Evolutionary conservation across 2,329 filamentous ascomycete species (phyloP).

Genomic region (Neoarthrinium moseri): DNA sequence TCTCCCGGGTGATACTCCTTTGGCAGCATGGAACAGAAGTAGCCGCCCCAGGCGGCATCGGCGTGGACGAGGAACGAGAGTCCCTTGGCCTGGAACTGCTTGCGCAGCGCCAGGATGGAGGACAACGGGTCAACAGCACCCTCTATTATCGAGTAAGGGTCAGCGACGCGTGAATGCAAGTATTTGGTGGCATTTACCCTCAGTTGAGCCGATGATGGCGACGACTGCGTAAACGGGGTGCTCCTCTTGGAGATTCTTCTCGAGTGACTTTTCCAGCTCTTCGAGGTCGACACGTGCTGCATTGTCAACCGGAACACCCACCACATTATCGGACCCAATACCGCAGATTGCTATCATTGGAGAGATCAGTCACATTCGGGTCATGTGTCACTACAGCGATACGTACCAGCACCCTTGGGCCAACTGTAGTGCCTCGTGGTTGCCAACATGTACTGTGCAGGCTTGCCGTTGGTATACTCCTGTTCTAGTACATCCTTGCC

Average conservation of each 20-base stretch:
- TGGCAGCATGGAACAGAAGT: slow-evolving; percentile 44
- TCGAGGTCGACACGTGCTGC: slow-evolving; percentile 35
- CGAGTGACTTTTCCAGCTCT: slow-evolving; percentile 29
- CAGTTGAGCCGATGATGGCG: slow-evolving; percentile 45
- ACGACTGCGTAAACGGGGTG: slow-evolving; percentile 41
- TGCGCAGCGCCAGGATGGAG: slow-evolving; percentile 35
- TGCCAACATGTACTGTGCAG: slow-evolving; percentile 34
- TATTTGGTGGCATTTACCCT: slow-evolving; percentile 24
- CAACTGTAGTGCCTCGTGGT: slow-evolving; percentile 47
- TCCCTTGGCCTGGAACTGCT: slow-evolving; percentile 37
- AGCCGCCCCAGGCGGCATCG: slow-evolving; percentile 50
- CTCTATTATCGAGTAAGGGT: too few species aligned
- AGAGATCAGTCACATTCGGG: not conserved
- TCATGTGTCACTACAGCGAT: not conserved
- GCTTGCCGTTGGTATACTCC: slow-evolving; percentile 28
- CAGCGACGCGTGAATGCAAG: too few species aligned
- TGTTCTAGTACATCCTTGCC: slow-evolving; percentile 37
- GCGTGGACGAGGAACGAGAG: slow-evolving; percentile 45
- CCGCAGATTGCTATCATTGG: slow-evolving; percentile 32
- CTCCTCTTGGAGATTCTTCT: slow-evolving; percentile 25
- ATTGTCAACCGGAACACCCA: slow-evolving; percentile 38
- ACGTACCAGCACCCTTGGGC: slow-evolving; percentile 45
- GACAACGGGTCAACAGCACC: slow-evolving; percentile 42
- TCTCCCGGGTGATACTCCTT: slow-evolving; percentile 26
- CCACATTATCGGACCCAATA: slow-evolving; percentile 39